Conservation (phyloP, 768 basidiomycete species). For the Lactifluus subvellereus region DNA sequence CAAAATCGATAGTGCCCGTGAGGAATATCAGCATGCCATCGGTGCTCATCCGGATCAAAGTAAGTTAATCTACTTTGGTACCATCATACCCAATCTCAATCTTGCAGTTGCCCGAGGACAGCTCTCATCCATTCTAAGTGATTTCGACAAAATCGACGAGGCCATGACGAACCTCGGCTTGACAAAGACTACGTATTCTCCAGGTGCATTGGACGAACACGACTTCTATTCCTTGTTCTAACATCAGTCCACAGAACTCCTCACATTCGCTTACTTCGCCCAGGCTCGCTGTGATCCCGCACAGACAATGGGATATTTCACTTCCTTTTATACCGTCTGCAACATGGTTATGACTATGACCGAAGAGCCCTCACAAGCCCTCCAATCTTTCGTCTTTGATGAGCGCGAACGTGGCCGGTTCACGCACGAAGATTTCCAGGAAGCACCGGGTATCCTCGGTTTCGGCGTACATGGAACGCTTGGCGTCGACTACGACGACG, state of each 20-base stretch:
- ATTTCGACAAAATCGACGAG: constrained; percentile 36
- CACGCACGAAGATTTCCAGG: constrained; percentile 47
- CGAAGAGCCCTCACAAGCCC: constrained; percentile 39
- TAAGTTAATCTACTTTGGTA: constrained; percentile 32
- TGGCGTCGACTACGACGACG: constrained; percentile 62
- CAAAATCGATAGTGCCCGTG: constrained; percentile 52
- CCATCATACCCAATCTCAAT: constrained; percentile 9
- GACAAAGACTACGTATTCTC: constrained; percentile 58
- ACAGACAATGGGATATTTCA: constrained; percentile 58
- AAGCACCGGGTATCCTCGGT: constrained; percentile 50
- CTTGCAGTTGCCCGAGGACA: constrained; percentile 50
- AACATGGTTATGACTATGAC: constrained; percentile 44
- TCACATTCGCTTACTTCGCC: constrained; percentile 73
- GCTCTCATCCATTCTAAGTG: constrained; percentile 38
- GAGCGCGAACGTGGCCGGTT: constrained; percentile 65
- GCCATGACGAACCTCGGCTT: constrained; percentile 52
- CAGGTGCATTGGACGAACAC: constrained; percentile 39
- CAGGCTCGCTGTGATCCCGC: constrained; percentile 78
- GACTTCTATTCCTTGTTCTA: not conserved
- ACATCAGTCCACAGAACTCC: constrained; percentile 44
- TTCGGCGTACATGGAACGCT: constrained; percentile 58
- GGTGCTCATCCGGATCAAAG: constrained; percentile 78
- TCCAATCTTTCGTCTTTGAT: constrained; percentile 53
- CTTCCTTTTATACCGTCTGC: constrained; percentile 48
- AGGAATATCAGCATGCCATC: constrained; percentile 65